Evolutionary conservation across 2,329 filamentous ascomycete genomes (phyloP), one percentile per base, ranked within the genome.

Genomic region (Phoma sp.): DNA sequence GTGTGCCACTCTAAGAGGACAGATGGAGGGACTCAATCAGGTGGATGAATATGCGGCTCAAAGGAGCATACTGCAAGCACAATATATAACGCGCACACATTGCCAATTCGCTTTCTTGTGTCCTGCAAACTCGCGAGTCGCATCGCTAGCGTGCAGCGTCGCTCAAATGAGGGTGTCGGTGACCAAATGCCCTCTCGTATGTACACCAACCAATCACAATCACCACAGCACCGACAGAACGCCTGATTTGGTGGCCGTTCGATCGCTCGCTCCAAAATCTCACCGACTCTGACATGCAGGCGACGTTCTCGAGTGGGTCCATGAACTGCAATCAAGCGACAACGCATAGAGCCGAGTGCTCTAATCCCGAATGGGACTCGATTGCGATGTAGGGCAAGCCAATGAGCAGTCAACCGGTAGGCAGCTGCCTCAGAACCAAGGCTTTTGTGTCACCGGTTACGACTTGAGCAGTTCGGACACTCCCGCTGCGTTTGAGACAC

Each of bases 311-410:
- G 57, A 61, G 56, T 61, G 64, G 61, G 61, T 43, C 56, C 60
- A 56, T 32, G 40, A 49, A 52, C 62, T 70, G 40, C 40, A 36
- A 21, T 18, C 67, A 64, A 66, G 57, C 53, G 68, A 69, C 71
- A 74, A 64, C 71, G 64, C 71, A 73, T 67, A 61, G 57, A 66
- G 56, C 61, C 67, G 60, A 70, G 61, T 47, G 36, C 61, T 29
- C 53, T n/a, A 68, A 55, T 60, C 52, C 53, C 53, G 47, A 54
- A 62, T 33, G 39, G 57, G 57, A 48, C 57, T 53, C 49, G 48
- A 50, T 42, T 64, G 58, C 61, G 43, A 51, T 60, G 57, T 61
- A 67, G 48, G 52, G 33, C 38, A 52, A 46, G 42, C 65, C 65
- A 68, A 72, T 69, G 52, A 48, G 50, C 32, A 30, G 12, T 18